Base-by-base conservation (phyloP, 352 stramenopile species). In the Phytophthora pini region DNA sequence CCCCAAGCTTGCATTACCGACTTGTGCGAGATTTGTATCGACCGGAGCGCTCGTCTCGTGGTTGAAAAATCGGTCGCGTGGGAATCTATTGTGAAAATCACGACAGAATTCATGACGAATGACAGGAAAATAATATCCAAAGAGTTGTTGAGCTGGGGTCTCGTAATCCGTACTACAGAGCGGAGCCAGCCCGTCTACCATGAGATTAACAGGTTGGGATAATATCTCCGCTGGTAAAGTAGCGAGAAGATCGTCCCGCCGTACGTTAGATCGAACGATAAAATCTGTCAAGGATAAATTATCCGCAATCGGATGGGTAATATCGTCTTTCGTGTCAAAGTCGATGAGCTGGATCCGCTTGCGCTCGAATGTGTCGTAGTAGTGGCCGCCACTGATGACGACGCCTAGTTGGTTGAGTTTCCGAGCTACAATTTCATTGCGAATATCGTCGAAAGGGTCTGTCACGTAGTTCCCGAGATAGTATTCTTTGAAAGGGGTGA, bases 161-260 rank as follows among this genome's bases (percentile, higher is more conserved):
- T 72, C 65, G 46, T 29, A 43, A 17, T 52, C 38, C 39, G 50
- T 46, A 4, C 22, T 36, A 24, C 70, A 82, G 5, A 77, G 24
- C 10, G 74, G 74, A 6, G 63, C 74, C 17, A 70, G 51, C 0
- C 57, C 57, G 32, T 82, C 71, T 38, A 66, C 68, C 74, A 79
- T 82, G 39, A 77, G 41, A 8, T 73, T 73, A 12, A 82, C 62
- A 2, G 46, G 47, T 6, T 52, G 38, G 0, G 50, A 27, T 24
- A 79, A 44, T 12, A 68, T 48, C 0, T 29, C 29, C 17, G 22
- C 24, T 8, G 65, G 46, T 15, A 72, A 43, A 17, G 11, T 31
- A 9, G 20, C 5, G 2, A 69, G 41, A 1, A 69, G 59, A 13
- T 65, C 51, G 6, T 32, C 40, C 12, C 65, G 65, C 17, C 51